Base-by-base conservation (phyloP, 2,329 filamentous ascomycete species). In the Monosporascus sp. region DNA sequence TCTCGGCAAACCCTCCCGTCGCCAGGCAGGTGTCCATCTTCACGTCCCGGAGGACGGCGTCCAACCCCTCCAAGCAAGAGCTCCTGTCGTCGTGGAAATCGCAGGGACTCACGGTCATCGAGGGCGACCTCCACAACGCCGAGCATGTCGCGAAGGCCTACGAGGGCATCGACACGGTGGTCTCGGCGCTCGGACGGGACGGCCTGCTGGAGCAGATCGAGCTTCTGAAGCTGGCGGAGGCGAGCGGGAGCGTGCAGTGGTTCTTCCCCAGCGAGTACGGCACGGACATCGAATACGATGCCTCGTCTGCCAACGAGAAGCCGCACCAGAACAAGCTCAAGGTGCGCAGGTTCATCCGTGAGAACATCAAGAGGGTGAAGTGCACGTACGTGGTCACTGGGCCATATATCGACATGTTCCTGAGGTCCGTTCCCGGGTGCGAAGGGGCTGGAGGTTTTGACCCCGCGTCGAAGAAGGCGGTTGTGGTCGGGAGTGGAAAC, bases 341-440 rank as follows among this genome's bases (percentile, higher is more conserved):
- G 61, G 81, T 86, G n/a, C 73, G 83, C 50, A 74, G 73, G 17
- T 76, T 75, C 18, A 72, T 84, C 48, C 72, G 74, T 51, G 70
- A 74, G 22, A 65, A 73, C 11, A 62, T 76, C 27, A 70, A 72
- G 52, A 68, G 72, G 37, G 63, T 86, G 18, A 72, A 78, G 27
- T 74, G 79, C 55, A 84, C 83, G 0, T 84, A 83, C 62, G 70
- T 85, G 3, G 82, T 85, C 15, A 85, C 82, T 0, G 83, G 83
- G 0, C 83, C 83, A 0, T 85, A 82, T 58, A 74, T 76, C 6
- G 82, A 84, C 54, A 68, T 82, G 57, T 84, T 75, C 65, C 67
- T 84, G 25, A 67, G 62, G 6, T 65, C 74, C 3, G 61, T 70
- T n/a, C 65, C 70, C 6, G 68, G 65, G 0, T 61, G 70, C 3